Percentiles rank a stretch among this genome's conserved stretches.
phyloP scores from a whole-genome alignment of 208 protist species.

The Phytomonas serpens region DNA sequence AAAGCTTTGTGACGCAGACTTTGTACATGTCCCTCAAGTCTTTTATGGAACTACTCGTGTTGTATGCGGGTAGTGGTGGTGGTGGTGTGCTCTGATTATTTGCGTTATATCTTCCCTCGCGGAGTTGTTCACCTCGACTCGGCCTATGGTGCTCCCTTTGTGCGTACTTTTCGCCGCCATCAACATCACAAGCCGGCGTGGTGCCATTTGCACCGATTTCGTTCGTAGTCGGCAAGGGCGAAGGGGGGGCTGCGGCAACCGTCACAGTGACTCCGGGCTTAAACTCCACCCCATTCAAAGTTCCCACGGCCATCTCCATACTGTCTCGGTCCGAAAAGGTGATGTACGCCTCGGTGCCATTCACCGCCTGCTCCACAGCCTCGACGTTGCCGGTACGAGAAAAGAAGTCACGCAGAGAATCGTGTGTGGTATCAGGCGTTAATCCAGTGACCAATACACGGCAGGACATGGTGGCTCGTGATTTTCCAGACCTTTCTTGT shows the following conservation, averaged over 20 bases:
- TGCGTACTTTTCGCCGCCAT: neutral
- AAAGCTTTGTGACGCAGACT: slow-evolving; percentile 33
- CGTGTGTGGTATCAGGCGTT: slow-evolving; percentile 31
- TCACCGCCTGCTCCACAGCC: slow-evolving; percentile 23
- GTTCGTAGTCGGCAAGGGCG: slow-evolving; percentile 1
- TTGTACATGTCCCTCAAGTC: slow-evolving; percentile 17
- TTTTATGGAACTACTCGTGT: neutral
- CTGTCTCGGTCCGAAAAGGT: slow-evolving; percentile 26
- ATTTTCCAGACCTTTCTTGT: neutral
- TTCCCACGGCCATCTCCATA: slow-evolving; percentile 28
- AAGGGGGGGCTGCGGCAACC: neutral
- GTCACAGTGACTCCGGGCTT: slow-evolving; percentile 10
- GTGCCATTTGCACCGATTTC: neutral
- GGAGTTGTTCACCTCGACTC: neutral
- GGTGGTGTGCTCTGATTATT: neutral
- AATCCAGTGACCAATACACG: slow-evolving; percentile 38
- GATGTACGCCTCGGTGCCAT: slow-evolving; percentile 14
- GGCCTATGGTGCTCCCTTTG: neutral
- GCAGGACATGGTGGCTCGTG: slow-evolving; percentile 12
- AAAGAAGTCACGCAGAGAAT: slow-evolving; percentile 63
- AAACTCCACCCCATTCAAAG: slow-evolving; percentile 25
- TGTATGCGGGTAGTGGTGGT: neutral
- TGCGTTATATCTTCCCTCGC: neutral
- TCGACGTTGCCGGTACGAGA: slow-evolving; percentile 43
- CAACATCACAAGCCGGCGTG: neutral